Evolutionary conservation across 1,139 yeast species (phyloP).

Genomic region (Nakaseomyces bracarensis): DNA sequence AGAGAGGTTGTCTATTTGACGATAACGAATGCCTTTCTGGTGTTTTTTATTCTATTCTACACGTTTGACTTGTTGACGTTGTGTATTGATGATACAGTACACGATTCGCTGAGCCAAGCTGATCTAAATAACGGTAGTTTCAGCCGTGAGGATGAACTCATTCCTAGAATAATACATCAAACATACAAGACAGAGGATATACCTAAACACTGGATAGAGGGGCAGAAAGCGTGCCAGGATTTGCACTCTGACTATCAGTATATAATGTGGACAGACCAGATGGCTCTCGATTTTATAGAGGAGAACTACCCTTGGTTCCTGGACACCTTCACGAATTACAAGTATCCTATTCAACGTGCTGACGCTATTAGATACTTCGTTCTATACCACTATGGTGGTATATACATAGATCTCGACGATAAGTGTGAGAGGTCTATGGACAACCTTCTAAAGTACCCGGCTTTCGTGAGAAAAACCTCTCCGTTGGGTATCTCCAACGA

Average conservation of each 20-base stretch:
- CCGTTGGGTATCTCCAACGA: constrained; percentile 93
- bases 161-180: constrained; percentile 89
- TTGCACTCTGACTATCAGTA: constrained; percentile 83
- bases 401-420: constrained; percentile 84
- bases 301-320: constrained; percentile 83
- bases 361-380: constrained; percentile 90
- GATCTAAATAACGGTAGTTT: constrained; percentile 42
- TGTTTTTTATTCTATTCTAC: constrained; percentile 50
- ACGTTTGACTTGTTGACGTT: constrained; percentile 70
- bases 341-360: constrained; percentile 79
- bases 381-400: constrained; percentile 76
- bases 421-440: constrained; percentile 74
- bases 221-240: constrained; percentile 68
- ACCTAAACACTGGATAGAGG: constrained; percentile 73
- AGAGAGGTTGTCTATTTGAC: constrained; percentile 3
- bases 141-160: constrained; percentile 33
- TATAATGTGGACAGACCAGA: constrained; percentile 84
- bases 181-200: constrained; percentile 73
- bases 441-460: constrained; percentile 72
- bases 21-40: constrained; percentile 43
- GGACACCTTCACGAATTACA: constrained; percentile 65
- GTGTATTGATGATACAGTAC: constrained; percentile 60
- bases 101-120: constrained; percentile 50
- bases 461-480: constrained; percentile 76
- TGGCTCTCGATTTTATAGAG: constrained; percentile 68